Evolutionary conservation across 192 early-diverging fungal genomes (phyloP), one percentile per base, ranked within the genome.

Genomic region (Geranomyces michiganensis): DNA sequence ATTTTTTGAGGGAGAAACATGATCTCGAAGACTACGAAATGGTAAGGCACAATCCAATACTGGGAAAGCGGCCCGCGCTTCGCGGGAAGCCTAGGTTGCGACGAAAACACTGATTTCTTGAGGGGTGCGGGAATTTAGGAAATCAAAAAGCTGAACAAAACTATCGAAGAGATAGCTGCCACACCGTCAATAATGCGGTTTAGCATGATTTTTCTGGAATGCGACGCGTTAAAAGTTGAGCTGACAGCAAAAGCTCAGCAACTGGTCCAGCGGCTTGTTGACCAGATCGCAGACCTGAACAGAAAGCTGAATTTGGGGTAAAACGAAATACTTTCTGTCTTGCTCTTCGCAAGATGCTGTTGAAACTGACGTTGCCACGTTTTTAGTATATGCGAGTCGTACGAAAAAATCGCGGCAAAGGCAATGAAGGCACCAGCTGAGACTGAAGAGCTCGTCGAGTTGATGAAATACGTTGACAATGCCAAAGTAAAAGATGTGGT

Each of bases 1-100:
- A 89, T 29, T 89, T 89, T 68, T 78, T 89, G 74, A 59, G 86
- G 17, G 86, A 89, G 65, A 85, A 83, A 74, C 84, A 88, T 60
- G 85, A 85, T 33, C 71, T 88, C 46, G 87, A 88, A 4, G 87
- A 88, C 47, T 88, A 84, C 49, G 87, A 88, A 64, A 36, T 51
- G 46, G 84, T 85, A 51, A 67, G 77, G 44, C 17, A 14, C 19
- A 12, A 47, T 47, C 13, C n/a, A 12, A n/a, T 17, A 33, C 15
- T 63, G 15, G 62, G 13, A 17, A 63, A 15, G 24, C 32, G 14
- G 62, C n/a, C n/a, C n/a, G n/a, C n/a, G n/a, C n/a, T n/a, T n/a
- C 9, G 47, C n/a, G 12, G 47, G 47, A n/a, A 48, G 3, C n/a
- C 22, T 22, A 26, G 9, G 31, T 51, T 72, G 36, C 3, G 36